Conservation (phyloP, 192 early-diverging fungal genomes). For the Entophlyctis helioformis region DNA sequence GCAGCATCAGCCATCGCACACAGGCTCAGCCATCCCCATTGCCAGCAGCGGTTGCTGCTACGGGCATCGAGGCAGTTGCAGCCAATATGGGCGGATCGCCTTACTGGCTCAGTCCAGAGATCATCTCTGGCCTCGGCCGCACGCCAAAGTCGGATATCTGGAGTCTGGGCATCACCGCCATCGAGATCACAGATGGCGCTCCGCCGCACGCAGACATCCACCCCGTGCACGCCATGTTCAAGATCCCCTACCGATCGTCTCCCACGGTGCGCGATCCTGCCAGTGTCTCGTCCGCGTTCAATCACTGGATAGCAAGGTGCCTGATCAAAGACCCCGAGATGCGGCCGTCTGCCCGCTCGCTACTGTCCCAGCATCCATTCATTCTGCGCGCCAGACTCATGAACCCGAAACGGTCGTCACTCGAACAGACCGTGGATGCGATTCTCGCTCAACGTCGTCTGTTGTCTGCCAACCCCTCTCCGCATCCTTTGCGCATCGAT, state of each 20-base stretch:
- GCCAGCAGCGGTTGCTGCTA: no score
- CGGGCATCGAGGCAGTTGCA: no score
- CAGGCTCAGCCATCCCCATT: no score
- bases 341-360: constrained; percentile 18
- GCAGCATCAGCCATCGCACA: no score
- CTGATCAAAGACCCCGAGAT: constrained; percentile 21
- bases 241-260: constrained; percentile 26
- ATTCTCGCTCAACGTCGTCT: no score
- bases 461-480: no score
- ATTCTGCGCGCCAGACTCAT: no score
- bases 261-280: constrained; percentile 16
- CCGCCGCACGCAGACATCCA: constrained; percentile 29
- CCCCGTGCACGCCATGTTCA: constrained; percentile 36
- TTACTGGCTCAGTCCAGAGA: constrained; percentile 52
- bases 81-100: no score
- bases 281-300: constrained; percentile 6
- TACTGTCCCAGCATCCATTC: no score
- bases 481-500: no score
- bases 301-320: constrained; percentile 22
- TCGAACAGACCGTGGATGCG: no score
- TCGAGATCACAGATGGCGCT: constrained; percentile 46
- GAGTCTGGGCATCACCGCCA: constrained; percentile 48
- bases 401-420: no score
- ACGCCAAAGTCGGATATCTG: constrained; percentile 39
- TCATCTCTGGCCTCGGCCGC: constrained; percentile 30